phyloP scores from a whole-genome alignment of 441 rosid species.

The Dalechampia spathulata region DNA sequence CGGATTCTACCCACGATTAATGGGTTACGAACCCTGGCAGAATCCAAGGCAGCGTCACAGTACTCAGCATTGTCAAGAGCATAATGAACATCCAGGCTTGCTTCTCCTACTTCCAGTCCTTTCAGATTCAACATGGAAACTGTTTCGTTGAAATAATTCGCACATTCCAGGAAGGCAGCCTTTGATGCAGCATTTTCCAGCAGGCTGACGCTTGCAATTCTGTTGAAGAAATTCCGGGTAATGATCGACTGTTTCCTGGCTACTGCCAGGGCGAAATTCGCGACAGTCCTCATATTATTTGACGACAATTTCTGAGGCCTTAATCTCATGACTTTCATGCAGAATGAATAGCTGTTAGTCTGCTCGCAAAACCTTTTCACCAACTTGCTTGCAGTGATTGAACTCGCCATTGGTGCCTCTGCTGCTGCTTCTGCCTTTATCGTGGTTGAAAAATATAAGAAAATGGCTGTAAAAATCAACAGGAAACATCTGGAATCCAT shows the following conservation, averaged over 20 bases:
- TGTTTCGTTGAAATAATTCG: slow-evolving; percentile 3
- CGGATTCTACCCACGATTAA: background rate
- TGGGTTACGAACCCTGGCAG: background rate
- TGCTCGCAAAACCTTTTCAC: background rate
- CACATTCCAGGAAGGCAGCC: background rate
- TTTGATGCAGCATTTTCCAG: background rate
- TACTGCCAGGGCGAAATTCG: background rate
- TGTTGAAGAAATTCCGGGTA: background rate
- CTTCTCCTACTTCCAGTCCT: slow-evolving; percentile 6
- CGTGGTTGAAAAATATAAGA: background rate
- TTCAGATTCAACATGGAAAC: background rate
- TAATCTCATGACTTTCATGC: background rate
- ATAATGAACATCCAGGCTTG: slow-evolving; percentile 20
- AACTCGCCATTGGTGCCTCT: background rate
- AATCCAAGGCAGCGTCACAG: slow-evolving; percentile 14
- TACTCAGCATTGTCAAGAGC: slow-evolving; percentile 9
- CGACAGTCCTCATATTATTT: background rate
- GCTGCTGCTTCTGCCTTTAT: background rate
- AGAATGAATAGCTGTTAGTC: background rate
- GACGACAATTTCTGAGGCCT: background rate
- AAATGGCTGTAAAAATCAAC: background rate
- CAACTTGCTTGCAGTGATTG: background rate
- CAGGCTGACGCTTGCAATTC: no score
- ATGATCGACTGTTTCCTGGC: background rate
- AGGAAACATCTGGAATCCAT: background rate